Conservation (phyloP, 345 rosid species). For the Reutealis trisperma region DNA sequence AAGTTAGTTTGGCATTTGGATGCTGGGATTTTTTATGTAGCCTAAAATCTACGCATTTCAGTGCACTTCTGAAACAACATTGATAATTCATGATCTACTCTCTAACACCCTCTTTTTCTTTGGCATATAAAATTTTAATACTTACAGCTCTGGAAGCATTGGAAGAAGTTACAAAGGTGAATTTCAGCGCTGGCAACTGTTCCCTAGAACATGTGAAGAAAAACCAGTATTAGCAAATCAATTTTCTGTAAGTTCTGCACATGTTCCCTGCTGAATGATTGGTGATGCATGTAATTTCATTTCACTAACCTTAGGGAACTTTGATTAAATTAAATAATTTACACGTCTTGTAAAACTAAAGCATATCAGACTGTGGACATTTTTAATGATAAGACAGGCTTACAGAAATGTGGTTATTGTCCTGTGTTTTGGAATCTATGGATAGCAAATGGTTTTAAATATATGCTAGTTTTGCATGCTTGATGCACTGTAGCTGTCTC, state of each 20-base stretch:
- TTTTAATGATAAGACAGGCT: neutral
- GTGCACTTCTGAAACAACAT: neutral
- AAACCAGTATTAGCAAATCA: slow-evolving; percentile 83
- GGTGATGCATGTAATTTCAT: slow-evolving; percentile 7
- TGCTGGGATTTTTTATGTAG: neutral
- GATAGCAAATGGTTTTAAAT: neutral
- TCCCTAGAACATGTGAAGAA: slow-evolving; percentile 73
- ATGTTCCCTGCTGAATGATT: neutral
- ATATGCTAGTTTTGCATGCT: neutral
- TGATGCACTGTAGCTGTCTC: neutral
- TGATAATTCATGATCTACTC: neutral
- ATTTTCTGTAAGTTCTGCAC: slow-evolving; percentile 75
- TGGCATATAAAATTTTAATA: neutral
- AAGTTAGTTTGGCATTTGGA: neutral
- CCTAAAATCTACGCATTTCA: neutral
- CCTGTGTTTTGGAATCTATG: neutral
- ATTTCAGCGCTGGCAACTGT: slow-evolving; percentile 82
- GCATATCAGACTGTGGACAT: neutral
- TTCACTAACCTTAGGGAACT: neutral
- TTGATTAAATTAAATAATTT: neutral
- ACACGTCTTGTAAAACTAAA: neutral
- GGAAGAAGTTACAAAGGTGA: slow-evolving; percentile 91
- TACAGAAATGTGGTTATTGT: neutral
- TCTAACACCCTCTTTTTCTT: neutral
- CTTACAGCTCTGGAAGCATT: slow-evolving; percentile 74